Evolutionary conservation across 768 basidiomycete genomes (phyloP).

Genomic region (Kwoniella mangroviensis): DNA sequence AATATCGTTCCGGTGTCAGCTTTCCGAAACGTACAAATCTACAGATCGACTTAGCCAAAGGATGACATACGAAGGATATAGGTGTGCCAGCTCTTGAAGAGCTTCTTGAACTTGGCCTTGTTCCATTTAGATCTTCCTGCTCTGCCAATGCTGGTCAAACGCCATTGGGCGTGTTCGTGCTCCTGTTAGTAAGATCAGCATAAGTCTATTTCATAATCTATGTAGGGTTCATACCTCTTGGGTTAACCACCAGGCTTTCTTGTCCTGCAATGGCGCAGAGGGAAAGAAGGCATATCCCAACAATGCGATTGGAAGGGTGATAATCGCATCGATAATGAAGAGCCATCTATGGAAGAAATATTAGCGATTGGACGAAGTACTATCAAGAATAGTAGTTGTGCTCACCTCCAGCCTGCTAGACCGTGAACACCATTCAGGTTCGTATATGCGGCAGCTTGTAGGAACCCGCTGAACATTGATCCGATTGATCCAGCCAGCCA

Average conservation of each 20-base stretch:
- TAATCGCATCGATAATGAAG: conserved; percentile 33
- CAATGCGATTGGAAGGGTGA: conserved; percentile 31
- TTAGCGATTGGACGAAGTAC: neutral
- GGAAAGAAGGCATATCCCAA: conserved; percentile 35
- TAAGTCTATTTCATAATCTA: no score
- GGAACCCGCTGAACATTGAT: conserved; percentile 42
- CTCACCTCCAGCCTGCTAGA: conserved; percentile 33
- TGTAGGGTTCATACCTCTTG: conserved; percentile 11
- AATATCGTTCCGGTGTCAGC: neutral
- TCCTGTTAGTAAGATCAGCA: conserved; percentile 1
- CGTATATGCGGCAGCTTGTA: conserved; percentile 46
- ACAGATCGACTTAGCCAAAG: neutral
- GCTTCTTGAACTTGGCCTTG: conserved; percentile 12
- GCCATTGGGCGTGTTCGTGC: conserved; percentile 10
- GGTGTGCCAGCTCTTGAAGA: conserved; percentile 28
- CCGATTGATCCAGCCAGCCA: conserved; percentile 43
- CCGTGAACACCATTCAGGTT: conserved; percentile 42
- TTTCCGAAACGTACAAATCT: no score
- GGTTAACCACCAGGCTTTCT: conserved; percentile 14
- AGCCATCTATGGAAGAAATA: conserved; percentile 18
- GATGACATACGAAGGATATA: conserved; percentile 26
- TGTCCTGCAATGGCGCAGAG: conserved; percentile 24
- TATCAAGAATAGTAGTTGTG: no score
- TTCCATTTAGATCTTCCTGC: conserved; percentile 14
- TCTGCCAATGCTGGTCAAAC: conserved; percentile 19